phyloP scores from a whole-genome alignment of 371 early-diverging fungal genomes.

The Mucor lusitanicus region DNA sequence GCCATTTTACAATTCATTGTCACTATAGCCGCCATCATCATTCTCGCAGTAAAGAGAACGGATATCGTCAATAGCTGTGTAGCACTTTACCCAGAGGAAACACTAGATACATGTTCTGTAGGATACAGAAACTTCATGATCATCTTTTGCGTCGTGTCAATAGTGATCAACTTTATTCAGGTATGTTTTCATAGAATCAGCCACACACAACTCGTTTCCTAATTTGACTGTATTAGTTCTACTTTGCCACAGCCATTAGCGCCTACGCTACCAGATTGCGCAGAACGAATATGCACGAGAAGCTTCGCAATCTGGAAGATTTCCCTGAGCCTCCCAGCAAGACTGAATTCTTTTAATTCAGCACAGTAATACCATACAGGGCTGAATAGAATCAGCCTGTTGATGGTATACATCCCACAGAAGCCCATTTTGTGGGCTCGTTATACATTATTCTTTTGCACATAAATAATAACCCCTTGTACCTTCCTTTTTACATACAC shows the following conservation, averaged over 20 bases:
- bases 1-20: conserved; percentile 15
- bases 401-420: neutral
- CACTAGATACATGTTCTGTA: conserved; percentile 13
- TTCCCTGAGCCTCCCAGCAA: conserved; percentile 32
- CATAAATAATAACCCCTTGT: conserved; percentile 2
- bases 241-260: conserved; percentile 31
- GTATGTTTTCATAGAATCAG: conserved; percentile 10
- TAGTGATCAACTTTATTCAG: conserved; percentile 23
- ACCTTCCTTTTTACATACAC: neutral
- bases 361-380: neutral
- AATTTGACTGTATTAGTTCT: conserved; percentile 15
- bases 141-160: neutral
- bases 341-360: conserved; percentile 18
- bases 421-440: neutral
- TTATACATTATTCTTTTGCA: conserved; percentile 1
- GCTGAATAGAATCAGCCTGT: neutral
- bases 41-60: conserved; percentile 11
- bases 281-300: conserved; percentile 31
- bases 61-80: conserved; percentile 12
- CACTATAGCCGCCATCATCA: conserved; percentile 16
- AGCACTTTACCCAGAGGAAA: neutral
- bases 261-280: conserved; percentile 33
- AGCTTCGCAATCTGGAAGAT: conserved; percentile 32
- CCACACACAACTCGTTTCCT: conserved; percentile 5
- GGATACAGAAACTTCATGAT: conserved; percentile 20